Conservation (phyloP, 805 yeast species). For the Suhomyces faveliae region DNA sequence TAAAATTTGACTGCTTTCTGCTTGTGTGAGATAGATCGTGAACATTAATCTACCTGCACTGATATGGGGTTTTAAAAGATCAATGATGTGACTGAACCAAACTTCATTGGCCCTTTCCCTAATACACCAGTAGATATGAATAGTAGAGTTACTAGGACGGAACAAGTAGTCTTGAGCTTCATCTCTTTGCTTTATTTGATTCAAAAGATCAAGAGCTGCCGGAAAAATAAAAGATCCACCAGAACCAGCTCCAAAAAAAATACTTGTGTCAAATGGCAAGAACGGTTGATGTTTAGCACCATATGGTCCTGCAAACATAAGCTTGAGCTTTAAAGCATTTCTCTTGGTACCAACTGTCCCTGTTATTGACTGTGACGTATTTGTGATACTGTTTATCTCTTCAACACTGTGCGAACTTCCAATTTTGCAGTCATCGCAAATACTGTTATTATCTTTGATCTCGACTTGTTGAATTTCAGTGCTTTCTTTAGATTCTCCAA, state of each 20-base stretch:
- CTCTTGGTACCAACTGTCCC: not conserved
- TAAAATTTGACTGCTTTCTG: constrained; percentile 1
- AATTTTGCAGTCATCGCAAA: not conserved
- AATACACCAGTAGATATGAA: constrained; percentile 36
- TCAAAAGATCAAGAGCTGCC: constrained; percentile 40
- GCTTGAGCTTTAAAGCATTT: constrained; percentile 26
- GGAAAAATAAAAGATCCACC: constrained; percentile 50
- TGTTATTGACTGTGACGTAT: not conserved
- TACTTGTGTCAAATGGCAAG: constrained; percentile 38
- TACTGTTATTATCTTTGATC: not conserved
- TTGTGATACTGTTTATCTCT: not conserved
- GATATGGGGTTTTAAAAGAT: constrained; percentile 26
- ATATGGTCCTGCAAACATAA: constrained; percentile 45
- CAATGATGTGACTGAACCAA: constrained; percentile 39
- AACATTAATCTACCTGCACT: constrained; percentile 21
- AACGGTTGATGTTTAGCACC: constrained; percentile 45
- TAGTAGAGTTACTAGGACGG: constrained; percentile 26
- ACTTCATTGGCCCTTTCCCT: constrained; percentile 20
- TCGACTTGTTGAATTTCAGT: no score
- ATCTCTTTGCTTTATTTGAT: constrained; percentile 26
- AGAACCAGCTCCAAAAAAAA: constrained; percentile 43
- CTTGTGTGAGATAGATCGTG: constrained; percentile 31
- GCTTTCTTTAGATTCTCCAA: not conserved
- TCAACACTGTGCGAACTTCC: not conserved
- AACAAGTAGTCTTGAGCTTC: constrained; percentile 28